Evolutionary conservation across 371 early-diverging fungal species (phyloP).

Genomic region (Homolaphlyctis polyrhiza): DNA sequence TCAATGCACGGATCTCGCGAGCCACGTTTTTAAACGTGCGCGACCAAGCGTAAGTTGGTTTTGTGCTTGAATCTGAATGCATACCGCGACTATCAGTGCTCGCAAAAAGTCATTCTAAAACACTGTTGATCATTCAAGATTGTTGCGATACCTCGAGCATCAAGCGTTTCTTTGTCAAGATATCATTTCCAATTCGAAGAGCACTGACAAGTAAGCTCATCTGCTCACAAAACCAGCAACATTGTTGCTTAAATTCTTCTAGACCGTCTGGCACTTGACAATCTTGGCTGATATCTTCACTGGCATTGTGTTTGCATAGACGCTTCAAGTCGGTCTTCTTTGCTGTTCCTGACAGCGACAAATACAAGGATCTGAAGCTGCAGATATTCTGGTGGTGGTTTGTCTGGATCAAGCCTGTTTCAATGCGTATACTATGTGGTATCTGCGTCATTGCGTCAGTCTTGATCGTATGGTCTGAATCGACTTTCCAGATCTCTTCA

Average conservation of each 20-base stretch:
- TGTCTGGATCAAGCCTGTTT: constrained; percentile 60
- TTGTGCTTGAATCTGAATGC: neutral
- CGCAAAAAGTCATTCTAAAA: neutral
- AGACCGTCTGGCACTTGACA: neutral
- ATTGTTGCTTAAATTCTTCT: neutral
- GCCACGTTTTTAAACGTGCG: constrained; percentile 57
- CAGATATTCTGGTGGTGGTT: constrained; percentile 74
- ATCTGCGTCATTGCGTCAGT: constrained; percentile 59
- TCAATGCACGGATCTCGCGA: constrained; percentile 42
- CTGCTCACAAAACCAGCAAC: neutral
- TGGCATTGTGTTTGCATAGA: constrained; percentile 1
- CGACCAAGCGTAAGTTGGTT: constrained; percentile 56
- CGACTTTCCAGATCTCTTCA: constrained; percentile 59
- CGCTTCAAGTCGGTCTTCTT: constrained; percentile 22
- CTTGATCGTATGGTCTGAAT: constrained; percentile 86
- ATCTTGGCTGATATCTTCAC: neutral
- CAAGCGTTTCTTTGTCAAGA: constrained; percentile 72
- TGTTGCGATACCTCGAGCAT: constrained; percentile 58
- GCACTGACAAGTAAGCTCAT: constrained; percentile 43
- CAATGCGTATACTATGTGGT: constrained; percentile 53
- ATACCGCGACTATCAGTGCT: neutral
- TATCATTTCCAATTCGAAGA: constrained; percentile 58
- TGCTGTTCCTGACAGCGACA: constrained; percentile 7
- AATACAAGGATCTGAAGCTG: constrained; percentile 20
- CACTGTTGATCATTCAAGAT: constrained; percentile 24